Percentiles rank a stretch among this genome's conserved stretches.
Evolutionary conservation across 2,329 filamentous ascomycete genomes (phyloP).

Genomic region (Aciculosporium take): DNA sequence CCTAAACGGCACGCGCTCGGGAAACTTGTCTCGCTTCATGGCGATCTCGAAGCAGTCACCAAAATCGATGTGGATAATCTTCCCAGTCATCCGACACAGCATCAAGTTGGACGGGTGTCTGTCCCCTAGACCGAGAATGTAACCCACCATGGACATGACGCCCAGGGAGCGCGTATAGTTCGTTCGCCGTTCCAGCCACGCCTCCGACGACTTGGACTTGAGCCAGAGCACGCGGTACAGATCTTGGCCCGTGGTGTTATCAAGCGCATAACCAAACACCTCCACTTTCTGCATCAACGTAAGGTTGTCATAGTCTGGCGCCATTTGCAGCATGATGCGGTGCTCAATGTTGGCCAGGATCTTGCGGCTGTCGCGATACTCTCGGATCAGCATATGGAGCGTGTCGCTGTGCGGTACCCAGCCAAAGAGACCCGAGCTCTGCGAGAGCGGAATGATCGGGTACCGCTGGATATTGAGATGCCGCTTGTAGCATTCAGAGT

Average conservation of each 20-base stretch:
- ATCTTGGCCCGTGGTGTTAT: slow-evolving; percentile 98
- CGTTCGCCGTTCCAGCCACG: slow-evolving; percentile 94
- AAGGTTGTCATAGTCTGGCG: slow-evolving; percentile 94
- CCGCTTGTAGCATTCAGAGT: slow-evolving; percentile 92
- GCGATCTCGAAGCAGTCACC: slow-evolving; percentile 99
- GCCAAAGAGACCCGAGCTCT: slow-evolving; percentile 85
- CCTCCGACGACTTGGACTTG: slow-evolving; percentile 95
- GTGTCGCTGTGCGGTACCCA: slow-evolving; percentile 98
- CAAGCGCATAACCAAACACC: slow-evolving; percentile 95
- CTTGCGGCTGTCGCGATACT: slow-evolving; percentile 93
- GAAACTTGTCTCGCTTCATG: slow-evolving; percentile 99
- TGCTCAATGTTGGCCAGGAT: slow-evolving; percentile 99
- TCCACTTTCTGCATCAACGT: slow-evolving; percentile 99
- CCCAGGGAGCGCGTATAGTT: slow-evolving; percentile 95
- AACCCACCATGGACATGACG: slow-evolving; percentile 99
- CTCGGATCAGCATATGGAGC: slow-evolving; percentile 86
- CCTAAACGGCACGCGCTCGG: slow-evolving; percentile 92
- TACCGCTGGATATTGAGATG: slow-evolving; percentile 94
- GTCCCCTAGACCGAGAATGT: slow-evolving; percentile 92
- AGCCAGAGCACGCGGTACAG: slow-evolving; percentile 96
- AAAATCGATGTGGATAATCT: slow-evolving; percentile 98
- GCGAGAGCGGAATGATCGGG: slow-evolving; percentile 90
- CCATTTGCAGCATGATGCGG: slow-evolving; percentile 99
- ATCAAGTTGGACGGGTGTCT: slow-evolving; percentile 96
- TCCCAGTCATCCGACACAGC: slow-evolving; percentile 89